Conservation (phyloP, 371 early-diverging fungal species). For the Mucor velutinosus region DNA sequence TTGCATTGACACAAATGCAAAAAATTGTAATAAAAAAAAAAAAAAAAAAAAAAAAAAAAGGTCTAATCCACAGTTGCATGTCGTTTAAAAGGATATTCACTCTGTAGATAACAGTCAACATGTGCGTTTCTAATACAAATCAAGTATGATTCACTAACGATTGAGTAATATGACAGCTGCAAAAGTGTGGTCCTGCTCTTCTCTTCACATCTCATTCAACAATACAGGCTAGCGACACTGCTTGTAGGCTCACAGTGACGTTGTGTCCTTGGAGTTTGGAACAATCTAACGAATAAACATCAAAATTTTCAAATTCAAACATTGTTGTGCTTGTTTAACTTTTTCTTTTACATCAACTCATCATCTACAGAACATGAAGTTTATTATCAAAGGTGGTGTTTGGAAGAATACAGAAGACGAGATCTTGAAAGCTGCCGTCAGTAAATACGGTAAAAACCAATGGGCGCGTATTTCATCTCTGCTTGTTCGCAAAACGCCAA, state of each 20-base stretch:
- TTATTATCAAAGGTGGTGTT: constrained; percentile 71
- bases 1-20: too few species aligned
- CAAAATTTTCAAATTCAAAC: background rate
- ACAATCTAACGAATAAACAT: background rate
- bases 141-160: too few species aligned
- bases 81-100: too few species aligned
- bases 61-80: too few species aligned
- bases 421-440: constrained; percentile 96
- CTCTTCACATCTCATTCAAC: too few species aligned
- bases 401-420: constrained; percentile 97
- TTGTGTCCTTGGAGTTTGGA: background rate
- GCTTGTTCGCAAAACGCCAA: constrained; percentile 92
- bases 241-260: background rate
- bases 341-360: background rate
- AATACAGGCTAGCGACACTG: background rate
- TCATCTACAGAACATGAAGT: constrained; percentile 25
- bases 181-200: too few species aligned
- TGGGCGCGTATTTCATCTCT: constrained; percentile 98
- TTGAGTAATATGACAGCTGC: too few species aligned
- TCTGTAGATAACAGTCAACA: too few species aligned
- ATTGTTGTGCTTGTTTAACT: background rate
- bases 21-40: too few species aligned
- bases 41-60: too few species aligned
- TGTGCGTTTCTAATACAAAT: too few species aligned
- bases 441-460: constrained; percentile 98